Evolutionary conservation across 2,329 filamentous ascomycete genomes (phyloP).

Genomic region (Hortaea werneckii): DNA sequence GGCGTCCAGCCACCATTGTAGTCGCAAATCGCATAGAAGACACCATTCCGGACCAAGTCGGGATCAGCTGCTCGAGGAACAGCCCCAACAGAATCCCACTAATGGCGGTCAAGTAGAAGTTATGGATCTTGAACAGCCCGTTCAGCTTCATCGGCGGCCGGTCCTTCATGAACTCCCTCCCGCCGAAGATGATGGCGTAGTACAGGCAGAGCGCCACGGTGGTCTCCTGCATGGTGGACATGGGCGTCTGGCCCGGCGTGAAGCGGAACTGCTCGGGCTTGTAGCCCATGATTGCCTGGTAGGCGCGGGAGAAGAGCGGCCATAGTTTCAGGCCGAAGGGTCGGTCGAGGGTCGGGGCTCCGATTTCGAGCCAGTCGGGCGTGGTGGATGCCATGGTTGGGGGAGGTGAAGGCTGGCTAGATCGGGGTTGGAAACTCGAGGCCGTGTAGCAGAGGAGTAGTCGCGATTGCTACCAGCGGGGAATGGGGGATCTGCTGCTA

Average conservation of each 20-base stretch:
- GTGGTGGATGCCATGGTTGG: neutral
- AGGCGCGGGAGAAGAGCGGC: slow-evolving; percentile 88
- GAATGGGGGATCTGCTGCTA: too few species aligned
- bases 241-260: slow-evolving; percentile 66
- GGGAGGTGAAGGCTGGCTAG: too few species aligned
- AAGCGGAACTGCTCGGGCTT: slow-evolving; percentile 80
- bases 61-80: slow-evolving; percentile 83
- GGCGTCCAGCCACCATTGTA: slow-evolving; percentile 82
- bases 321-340: slow-evolving; percentile 68
- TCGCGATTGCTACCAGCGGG: too few species aligned
- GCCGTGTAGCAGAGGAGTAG: too few species aligned
- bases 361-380: slow-evolving; percentile 41
- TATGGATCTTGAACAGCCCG: slow-evolving; percentile 87
- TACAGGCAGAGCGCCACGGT: slow-evolving; percentile 73
- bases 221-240: slow-evolving; percentile 82
- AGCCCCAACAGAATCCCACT: slow-evolving; percentile 70
- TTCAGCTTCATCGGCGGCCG: slow-evolving; percentile 78
- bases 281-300: slow-evolving; percentile 66
- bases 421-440: too few species aligned
- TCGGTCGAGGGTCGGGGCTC: slow-evolving; percentile 71
- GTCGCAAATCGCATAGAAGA: slow-evolving; percentile 85
- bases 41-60: slow-evolving; percentile 68
- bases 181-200: slow-evolving; percentile 89
- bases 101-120: slow-evolving; percentile 83
- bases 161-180: slow-evolving; percentile 83